Evolutionary conservation across 2,329 filamentous ascomycete genomes (phyloP), one percentile per base, ranked within the genome.

Genomic region (Colletotrichum theobromicola): DNA sequence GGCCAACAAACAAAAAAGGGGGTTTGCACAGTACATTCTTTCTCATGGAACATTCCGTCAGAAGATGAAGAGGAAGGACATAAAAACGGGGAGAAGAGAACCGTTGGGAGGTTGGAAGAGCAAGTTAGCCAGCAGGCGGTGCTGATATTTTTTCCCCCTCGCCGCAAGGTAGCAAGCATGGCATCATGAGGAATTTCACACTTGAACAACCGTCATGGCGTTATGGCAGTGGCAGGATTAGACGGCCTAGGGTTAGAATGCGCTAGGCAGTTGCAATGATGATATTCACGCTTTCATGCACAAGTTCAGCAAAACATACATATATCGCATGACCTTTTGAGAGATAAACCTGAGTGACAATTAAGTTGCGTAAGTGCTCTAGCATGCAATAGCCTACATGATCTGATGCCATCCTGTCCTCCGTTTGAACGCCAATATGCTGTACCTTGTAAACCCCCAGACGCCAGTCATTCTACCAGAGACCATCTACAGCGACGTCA

Each of bases 191-290:
- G 57, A 69, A 74, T 70, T 65, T 71, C 68, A 66, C 72, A 74
- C 68, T 74, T 74, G 73, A 73, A 67, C 74, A 70, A 75, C 74
- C 76, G 68, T 75, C 76, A 76, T 71, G 76, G 76, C 76, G 76
- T 77, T 77, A 76, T 75, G 76, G 76, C 70, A 76, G 75, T 76
- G 67, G 71, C 76, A 76, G 76, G 66, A 75, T 77, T 77, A 77
- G 71, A 77, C 57, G 60, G 76, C 75, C 75, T 72, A 75, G 68
- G 63, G 72, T 50, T 64, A 72, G 72, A 75, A 69, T 35, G 63
- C 73, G 63, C 70, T 74, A 75, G 71, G 70, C 71, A 75, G 70
- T 70, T 67, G 65, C 68, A 75, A 70, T 74, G 69, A 74, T 70
- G 74, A 74, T 75, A 74, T 75, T 75, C 71, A 74, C 74, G 65